A percentile compares a stretch with the other conserved stretches of the same genome.
phyloP scores from a whole-genome alignment of 2,329 filamentous ascomycete genomes.

The Fusarium brachygibbosum region DNA sequence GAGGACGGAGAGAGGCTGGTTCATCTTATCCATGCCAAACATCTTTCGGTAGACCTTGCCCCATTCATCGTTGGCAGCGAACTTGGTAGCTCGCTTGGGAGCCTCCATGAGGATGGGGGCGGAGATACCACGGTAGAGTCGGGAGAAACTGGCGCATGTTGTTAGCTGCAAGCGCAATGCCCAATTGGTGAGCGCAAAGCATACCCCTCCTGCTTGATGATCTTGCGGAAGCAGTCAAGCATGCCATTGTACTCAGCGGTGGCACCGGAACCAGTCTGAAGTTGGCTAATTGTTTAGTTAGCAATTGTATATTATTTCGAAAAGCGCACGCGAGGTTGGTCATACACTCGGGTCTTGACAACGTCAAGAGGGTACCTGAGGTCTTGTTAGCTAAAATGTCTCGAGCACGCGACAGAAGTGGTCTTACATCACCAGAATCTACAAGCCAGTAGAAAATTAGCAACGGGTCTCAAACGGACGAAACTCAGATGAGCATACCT shows the following conservation, averaged over 20 bases:
- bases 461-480: slow-evolving; percentile 36
- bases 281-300: slow-evolving; percentile 71
- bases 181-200: slow-evolving; percentile 43
- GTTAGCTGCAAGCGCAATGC: slow-evolving; percentile 36
- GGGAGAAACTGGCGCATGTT: slow-evolving; percentile 74
- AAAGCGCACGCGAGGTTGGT: slow-evolving; percentile 45
- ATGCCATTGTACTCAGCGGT: slow-evolving; percentile 97
- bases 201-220: slow-evolving; percentile 94
- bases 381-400: slow-evolving; percentile 36
- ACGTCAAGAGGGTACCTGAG: slow-evolving; percentile 97
- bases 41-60: slow-evolving; percentile 90
- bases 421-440: slow-evolving; percentile 89
- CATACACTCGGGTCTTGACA: slow-evolving; percentile 96
- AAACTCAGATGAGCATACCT: slow-evolving; percentile 70
- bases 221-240: slow-evolving; percentile 98
- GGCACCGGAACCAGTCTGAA: slow-evolving; percentile 80
- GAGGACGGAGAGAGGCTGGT: slow-evolving; percentile 88
- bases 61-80: slow-evolving; percentile 99
- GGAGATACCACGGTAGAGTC: slow-evolving; percentile 94
- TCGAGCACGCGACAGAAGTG: slow-evolving; percentile 40
- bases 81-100: slow-evolving; percentile 94
- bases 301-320: slow-evolving; percentile 19
- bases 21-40: slow-evolving; percentile 90
- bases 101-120: slow-evolving; percentile 99
- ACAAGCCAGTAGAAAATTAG: slow-evolving; percentile 44